A percentile compares a stretch with the other conserved stretches of the same genome.
Evolutionary conservation across 2,329 filamentous ascomycete species (phyloP).

Genomic region (Cytospora piceicola): DNA sequence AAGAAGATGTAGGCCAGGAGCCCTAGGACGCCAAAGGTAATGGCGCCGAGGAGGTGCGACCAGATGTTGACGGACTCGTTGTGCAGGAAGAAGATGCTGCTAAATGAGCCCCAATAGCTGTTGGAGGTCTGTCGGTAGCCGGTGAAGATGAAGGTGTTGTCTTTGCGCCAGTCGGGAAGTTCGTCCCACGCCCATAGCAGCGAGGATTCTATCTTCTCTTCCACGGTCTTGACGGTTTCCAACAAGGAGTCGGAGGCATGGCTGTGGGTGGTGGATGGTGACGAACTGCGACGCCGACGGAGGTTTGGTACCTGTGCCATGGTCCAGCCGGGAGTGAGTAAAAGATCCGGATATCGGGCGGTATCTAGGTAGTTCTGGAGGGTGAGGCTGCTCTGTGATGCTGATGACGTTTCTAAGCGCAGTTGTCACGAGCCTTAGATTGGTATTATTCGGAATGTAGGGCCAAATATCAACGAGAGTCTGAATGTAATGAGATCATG

Average conservation of each 20-base stretch:
- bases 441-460: background rate
- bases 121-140: slow-evolving; percentile 58
- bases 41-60: slow-evolving; percentile 67
- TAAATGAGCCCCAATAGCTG: slow-evolving; percentile 51
- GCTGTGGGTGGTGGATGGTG: background rate
- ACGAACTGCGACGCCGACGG: slow-evolving; percentile 24
- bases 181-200: slow-evolving; percentile 61
- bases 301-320: background rate
- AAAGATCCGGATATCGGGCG: background rate
- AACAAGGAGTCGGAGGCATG: slow-evolving; percentile 34
- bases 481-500: background rate
- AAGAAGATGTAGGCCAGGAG: slow-evolving; percentile 58
- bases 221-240: slow-evolving; percentile 40
- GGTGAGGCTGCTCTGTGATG: background rate
- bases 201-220: slow-evolving; percentile 45
- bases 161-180: slow-evolving; percentile 61
- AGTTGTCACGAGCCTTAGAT: background rate
- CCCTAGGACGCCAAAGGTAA: slow-evolving; percentile 52
- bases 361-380: background rate
- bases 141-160: slow-evolving; percentile 59
- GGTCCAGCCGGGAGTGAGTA: background rate
- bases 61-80: slow-evolving; percentile 65
- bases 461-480: background rate
- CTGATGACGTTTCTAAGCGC: background rate
- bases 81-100: slow-evolving; percentile 58